Base-by-base conservation (phyloP, 257 asterid genomes). In the Scutellaria baicalensis region DNA sequence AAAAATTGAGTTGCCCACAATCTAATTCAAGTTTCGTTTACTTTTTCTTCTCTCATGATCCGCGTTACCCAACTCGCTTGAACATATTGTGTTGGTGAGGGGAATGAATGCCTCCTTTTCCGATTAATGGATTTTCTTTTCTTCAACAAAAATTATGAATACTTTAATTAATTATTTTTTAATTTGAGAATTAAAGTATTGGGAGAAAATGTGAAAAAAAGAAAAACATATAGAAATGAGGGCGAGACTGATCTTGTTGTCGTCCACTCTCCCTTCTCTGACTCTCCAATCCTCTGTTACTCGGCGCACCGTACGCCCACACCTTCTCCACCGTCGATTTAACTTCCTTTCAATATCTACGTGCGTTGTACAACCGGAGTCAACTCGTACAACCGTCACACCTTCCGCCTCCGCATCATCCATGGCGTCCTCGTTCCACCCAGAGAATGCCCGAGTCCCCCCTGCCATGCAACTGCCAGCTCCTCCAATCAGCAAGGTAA, bases 391-490 rank as follows among this genome's bases (percentile, higher is more conserved):
- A 40, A 61, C 74, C 35, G 54, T 74, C 47, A 17, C 79, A 40
- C 64, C 80, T 0, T 67, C 83, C 12, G 77, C 79, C 42, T 77
- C 87, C 16, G 7, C 72, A 65, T 83, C 92, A 68, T 70, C 95
- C 63, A 93, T 90, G 98, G 79, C 85, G 3, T 75, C 84, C 55
- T 73, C 87, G 45, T 83, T 84, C 83, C 67, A 65, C 59, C 87
- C 92, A 7, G 97, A 88, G 74, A 79, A 81, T 65, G 90, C 98
- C 82, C 81, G 97, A 74, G 87, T 79, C 17, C 97, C 98, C 1
- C 84, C 91, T 2, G 83, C 96, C 23, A 52, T 77, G 10, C 82
- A 44, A 50, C 9, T 83, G 20, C 90, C 97, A 12, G 17, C 78
- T 65, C 93, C 93, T 75, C 81, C 93, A 5, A 75, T 86, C 67